phyloP scores from a whole-genome alignment of 1,284 basidiomycete genomes.

The Coriolopsis trogii region DNA sequence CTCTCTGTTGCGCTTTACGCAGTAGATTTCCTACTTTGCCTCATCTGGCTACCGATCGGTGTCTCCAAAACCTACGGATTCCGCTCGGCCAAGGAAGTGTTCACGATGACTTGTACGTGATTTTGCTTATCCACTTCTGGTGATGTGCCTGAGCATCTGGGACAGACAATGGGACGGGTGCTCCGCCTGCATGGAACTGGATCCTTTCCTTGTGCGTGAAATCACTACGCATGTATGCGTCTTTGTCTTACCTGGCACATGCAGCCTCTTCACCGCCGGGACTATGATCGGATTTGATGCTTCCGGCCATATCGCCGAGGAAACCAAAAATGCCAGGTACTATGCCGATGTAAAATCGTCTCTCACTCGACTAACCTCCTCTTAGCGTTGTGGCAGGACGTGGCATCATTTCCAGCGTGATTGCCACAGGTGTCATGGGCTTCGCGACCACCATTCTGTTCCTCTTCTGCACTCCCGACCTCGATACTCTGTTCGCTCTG shows the following conservation, averaged over 20 bases:
- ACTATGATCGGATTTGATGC: conserved; percentile 88
- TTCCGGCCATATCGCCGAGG: conserved; percentile 87
- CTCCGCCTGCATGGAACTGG: conserved; percentile 86
- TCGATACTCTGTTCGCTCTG: conserved; percentile 72
- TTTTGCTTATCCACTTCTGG: neutral
- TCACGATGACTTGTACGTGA: conserved; percentile 77
- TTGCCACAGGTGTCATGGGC: conserved; percentile 75
- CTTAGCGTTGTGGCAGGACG: conserved; percentile 72
- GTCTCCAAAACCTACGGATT: conserved; percentile 85
- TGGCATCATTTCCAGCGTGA: conserved; percentile 75
- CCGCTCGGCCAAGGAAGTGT: conserved; percentile 77
- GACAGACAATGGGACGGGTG: conserved; percentile 86
- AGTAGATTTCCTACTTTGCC: conserved; percentile 81
- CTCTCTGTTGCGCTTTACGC: conserved; percentile 74
- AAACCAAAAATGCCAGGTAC: conserved; percentile 84
- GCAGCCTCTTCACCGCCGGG: conserved; percentile 82
- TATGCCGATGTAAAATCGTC: neutral
- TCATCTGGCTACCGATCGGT: conserved; percentile 89
- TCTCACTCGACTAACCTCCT: conserved; percentile 1
- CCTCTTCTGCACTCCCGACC: conserved; percentile 82
- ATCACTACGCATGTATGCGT: neutral
- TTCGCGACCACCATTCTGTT: conserved; percentile 81
- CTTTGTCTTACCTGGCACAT: conserved; percentile 14
- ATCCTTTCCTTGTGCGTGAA: conserved; percentile 68
- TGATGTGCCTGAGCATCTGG: neutral